Conservation (phyloP, 2,329 filamentous ascomycete genomes). For the Pseudodiploospora longispora region DNA sequence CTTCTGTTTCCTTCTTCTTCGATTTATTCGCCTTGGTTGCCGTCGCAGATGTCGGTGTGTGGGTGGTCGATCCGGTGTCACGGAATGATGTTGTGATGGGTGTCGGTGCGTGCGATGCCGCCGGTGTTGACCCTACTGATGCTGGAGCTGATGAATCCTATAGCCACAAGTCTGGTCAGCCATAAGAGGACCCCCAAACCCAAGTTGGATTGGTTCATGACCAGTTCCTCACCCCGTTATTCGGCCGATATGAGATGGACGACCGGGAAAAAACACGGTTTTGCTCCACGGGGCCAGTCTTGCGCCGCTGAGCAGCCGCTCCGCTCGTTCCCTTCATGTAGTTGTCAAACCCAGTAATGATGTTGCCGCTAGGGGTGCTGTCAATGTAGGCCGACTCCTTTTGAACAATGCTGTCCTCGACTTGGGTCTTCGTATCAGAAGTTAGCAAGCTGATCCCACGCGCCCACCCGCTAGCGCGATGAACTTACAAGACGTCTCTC, state of each 20-base stretch:
- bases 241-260: slow-evolving; percentile 52
- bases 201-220: no score
- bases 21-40: slow-evolving; percentile 41
- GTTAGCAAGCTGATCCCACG: slow-evolving; percentile 26
- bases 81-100: slow-evolving; percentile 48
- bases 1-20: slow-evolving; percentile 46
- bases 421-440: slow-evolving; percentile 21
- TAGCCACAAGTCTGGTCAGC: background rate
- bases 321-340: slow-evolving; percentile 84
- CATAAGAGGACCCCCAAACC: no score
- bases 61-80: slow-evolving; percentile 40
- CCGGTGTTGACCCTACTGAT: slow-evolving; percentile 31
- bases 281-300: slow-evolving; percentile 56
- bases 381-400: slow-evolving; percentile 87
- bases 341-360: slow-evolving; percentile 94
- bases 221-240: slow-evolving; percentile 22
- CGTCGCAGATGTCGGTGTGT: slow-evolving; percentile 47
- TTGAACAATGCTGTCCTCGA: slow-evolving; percentile 75
- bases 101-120: slow-evolving; percentile 40
- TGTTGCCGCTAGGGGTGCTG: slow-evolving; percentile 82
- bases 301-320: slow-evolving; percentile 54
- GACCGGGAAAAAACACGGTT: slow-evolving; percentile 67
- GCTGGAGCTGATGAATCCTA: slow-evolving; percentile 36
- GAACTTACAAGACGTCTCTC: slow-evolving; percentile 29
- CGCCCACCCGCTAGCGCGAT: background rate